Base-by-base conservation (phyloP, 768 basidiomycete species). In the Lentinula edodes region DNA sequence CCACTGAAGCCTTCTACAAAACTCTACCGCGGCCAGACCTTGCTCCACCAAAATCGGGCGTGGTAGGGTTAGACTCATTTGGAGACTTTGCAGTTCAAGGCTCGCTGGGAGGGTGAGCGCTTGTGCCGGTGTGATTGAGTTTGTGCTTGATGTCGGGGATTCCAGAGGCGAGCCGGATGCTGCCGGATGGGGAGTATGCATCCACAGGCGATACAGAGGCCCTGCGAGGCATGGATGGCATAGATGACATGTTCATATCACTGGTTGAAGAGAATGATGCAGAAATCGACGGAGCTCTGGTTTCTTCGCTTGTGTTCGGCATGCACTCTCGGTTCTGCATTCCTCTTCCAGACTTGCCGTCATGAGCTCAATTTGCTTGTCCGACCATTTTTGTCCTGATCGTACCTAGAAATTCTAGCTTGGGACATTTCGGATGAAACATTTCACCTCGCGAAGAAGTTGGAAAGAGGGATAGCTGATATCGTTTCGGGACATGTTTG, bases 381-480 rank as follows among this genome's bases (percentile, higher is more conserved):
- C 34, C 6, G 52, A 50, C 61, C 61, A 62, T 16, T 32, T 12
- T 56, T 55, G 54, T 6, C 61, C 61, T 18, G 38, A 36, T 64
- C 68, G 18, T 62, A 74, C 74, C 72, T 51, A 77, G 57, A 38
- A 66, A 45, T 28, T 65, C 63, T n/a, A 77, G 61, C 60, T 65
- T 69, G n/a, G 73, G 68, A 60, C 71, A 76, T 55, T 72, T 73
- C 74, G 70, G 46, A 72, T 72, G 62, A 77, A 73, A 35, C 74
- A 69, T 61, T 74, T 76, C 52, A 77, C 67, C 57, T 77, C 76
- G 54, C 76, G 68, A 18, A 73, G 57, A 16, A 69, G 70, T 5
- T 75, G 76, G 62, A 77, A 69, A 15, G 72, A 72, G n/a, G 73
- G 69, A 62, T 77, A 75, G 1, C 61, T 67, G 10, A 39, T 20